phyloP scores from a whole-genome alignment of 352 stramenopile species.

The Phytophthora lateralis region DNA sequence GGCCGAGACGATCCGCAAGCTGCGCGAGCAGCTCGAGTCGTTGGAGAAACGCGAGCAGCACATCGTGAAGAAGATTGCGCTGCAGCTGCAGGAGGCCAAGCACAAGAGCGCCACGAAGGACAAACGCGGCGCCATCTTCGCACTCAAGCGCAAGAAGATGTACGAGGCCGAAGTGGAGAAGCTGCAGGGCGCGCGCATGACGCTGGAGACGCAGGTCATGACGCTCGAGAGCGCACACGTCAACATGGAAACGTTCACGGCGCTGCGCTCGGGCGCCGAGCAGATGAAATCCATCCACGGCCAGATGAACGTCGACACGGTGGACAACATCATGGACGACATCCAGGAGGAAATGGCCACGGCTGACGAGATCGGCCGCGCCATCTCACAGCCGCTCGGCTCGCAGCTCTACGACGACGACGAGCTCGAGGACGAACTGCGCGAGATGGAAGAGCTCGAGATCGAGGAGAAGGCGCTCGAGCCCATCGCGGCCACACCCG shows the following conservation, averaged over 20 bases:
- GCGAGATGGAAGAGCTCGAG: slow-evolving; percentile 92
- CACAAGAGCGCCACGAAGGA: slow-evolving; percentile 96
- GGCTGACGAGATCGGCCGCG: slow-evolving; percentile 93
- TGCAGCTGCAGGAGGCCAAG: slow-evolving; percentile 94
- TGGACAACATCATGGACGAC: slow-evolving; percentile 98
- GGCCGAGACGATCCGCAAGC: slow-evolving; percentile 90
- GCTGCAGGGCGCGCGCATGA: slow-evolving; percentile 97
- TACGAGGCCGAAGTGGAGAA: slow-evolving; percentile 98
- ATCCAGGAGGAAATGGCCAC: slow-evolving; percentile 97
- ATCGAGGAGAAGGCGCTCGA: slow-evolving; percentile 90
- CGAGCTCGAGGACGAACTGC: slow-evolving; percentile 94
- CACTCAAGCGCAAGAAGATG: slow-evolving; percentile 99
- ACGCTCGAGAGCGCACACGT: slow-evolving; percentile 92
- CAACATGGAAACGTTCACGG: slow-evolving; percentile 97
- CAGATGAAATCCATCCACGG: slow-evolving; percentile 96
- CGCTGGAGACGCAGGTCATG: slow-evolving; percentile 94
- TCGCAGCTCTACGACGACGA: slow-evolving; percentile 93
- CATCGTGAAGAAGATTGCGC: slow-evolving; percentile 96
- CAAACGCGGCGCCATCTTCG: slow-evolving; percentile 97
- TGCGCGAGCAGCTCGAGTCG: slow-evolving; percentile 90
- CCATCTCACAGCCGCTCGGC: slow-evolving; percentile 94
- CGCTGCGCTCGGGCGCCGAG: slow-evolving; percentile 91
- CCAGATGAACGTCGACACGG: slow-evolving; percentile 96
- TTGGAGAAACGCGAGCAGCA: slow-evolving; percentile 95
- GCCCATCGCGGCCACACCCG: slow-evolving; percentile 34